Base-by-base conservation (phyloP, 192 early-diverging fungal genomes). In the Pilobolus umbonatus region DNA sequence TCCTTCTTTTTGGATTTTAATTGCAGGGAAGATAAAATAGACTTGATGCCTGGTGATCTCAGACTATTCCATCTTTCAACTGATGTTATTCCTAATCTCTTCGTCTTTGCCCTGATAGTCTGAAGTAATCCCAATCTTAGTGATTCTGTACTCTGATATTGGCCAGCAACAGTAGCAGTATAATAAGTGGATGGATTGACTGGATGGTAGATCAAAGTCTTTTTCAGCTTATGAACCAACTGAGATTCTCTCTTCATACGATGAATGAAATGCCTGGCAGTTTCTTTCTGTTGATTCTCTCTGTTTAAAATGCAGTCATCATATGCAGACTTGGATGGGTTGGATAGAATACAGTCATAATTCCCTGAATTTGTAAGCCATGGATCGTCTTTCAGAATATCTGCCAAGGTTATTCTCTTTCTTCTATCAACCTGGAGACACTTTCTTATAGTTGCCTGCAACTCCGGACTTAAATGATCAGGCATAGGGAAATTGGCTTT, bases 381-480 rank as follows among this genome's bases (percentile, higher is more conserved):
- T 7, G 64, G 64, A 59, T 81, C 79, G 4, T 65, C 62, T 11
- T 75, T 73, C 4, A 81, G 45, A 11, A 72, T 56, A 19, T 56
- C 44, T 0, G 60, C 36, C 5, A 81, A 49, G 21, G 59, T 69
- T 24, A 66, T 66, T 24, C 79, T 60, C 36, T 72, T 64, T 32
- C 61, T 32, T 14, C 79, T 47, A 28, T 81, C 79, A 2, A 69
- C 49, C 6, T 65, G 54, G 5, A 81, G 48, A 19, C 72, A 73
- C 59, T 76, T 81, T 31, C 57, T 45, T 25, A 81, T 71, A 3
- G 72, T 78, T 14, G 57, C 48, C 35, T 76, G 68, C 2, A 81
- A 38, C 32, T 54, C 67, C 3, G 38, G 31, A 38, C 79, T 81
- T 31, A 81, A 59, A 26, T 17, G 26, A n/a, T 48, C 22, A 0